A percentile compares a stretch with the other conserved stretches of the same genome.
Evolutionary conservation across 2,329 filamentous ascomycete genomes (phyloP).

Genomic region (Neofusicoccum ribis): DNA sequence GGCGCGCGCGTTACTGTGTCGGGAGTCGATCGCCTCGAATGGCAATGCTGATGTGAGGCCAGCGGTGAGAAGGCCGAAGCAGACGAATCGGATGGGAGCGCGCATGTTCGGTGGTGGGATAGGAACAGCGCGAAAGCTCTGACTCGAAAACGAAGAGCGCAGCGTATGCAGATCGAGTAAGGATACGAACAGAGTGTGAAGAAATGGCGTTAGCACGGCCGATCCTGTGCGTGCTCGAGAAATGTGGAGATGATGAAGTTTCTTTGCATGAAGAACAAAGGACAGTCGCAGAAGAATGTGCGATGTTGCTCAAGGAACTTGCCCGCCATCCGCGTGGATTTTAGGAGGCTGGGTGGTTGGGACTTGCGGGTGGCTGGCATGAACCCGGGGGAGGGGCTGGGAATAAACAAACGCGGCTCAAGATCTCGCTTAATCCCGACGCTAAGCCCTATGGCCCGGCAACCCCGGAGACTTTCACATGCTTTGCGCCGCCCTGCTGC

Average conservation of each 20-base stretch:
- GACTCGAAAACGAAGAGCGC: background rate
- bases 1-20: background rate
- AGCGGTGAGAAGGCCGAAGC: conserved; percentile 5
- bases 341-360: conserved; percentile 13
- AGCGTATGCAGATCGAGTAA: conserved; percentile 4
- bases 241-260: conserved; percentile 17
- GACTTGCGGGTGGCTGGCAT: conserved; percentile 13
- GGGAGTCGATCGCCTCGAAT: conserved; percentile 8
- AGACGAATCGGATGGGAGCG: conserved; percentile 5
- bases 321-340: conserved; percentile 3
- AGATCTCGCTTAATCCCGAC: conserved; percentile 15
- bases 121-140: conserved; percentile 1
- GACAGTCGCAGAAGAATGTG: background rate
- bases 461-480: conserved; percentile 12
- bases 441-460: conserved; percentile 17
- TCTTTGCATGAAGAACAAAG: conserved; percentile 14
- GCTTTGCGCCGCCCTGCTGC: background rate
- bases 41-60: conserved; percentile 13
- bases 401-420: conserved; percentile 11
- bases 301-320: background rate
- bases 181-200: background rate
- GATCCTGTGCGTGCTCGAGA: conserved; percentile 7
- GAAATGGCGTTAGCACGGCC: conserved; percentile 4
- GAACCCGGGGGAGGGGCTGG: conserved; percentile 1
- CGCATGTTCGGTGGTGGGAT: conserved; percentile 4